Conservation (phyloP, 139 green algal genomes). For the Asterochloris erici region DNA sequence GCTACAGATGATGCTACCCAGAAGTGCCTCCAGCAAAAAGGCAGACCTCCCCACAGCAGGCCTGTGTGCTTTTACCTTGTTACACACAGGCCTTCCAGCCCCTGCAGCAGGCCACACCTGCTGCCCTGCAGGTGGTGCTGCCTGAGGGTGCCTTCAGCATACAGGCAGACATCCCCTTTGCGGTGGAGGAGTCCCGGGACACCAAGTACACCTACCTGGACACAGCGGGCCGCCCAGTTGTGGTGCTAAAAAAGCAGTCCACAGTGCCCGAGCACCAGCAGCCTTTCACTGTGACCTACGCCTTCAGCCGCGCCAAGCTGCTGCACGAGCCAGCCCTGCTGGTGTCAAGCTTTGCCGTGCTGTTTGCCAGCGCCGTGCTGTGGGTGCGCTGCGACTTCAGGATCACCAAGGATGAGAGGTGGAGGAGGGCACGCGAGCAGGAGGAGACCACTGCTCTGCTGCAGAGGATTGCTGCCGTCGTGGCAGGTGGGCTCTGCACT, state of each 20-base stretch:
- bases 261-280: slow-evolving; percentile 48
- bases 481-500: slow-evolving; percentile 2
- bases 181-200: slow-evolving; percentile 40
- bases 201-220: slow-evolving; percentile 84
- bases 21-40: too few species aligned
- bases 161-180: slow-evolving; percentile 40
- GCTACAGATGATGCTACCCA: too few species aligned
- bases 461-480: not conserved
- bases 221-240: slow-evolving; percentile 71
- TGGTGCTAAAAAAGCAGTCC: slow-evolving; percentile 69
- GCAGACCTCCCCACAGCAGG: too few species aligned
- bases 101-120: too few species aligned
- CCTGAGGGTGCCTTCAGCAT: slow-evolving; percentile 69
- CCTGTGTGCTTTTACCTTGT: too few species aligned
- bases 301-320: not conserved
- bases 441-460: slow-evolving; percentile 7
- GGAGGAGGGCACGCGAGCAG: not conserved
- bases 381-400: slow-evolving; percentile 20
- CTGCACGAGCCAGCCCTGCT: not conserved
- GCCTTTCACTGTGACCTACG: slow-evolving; percentile 36
- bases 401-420: slow-evolving; percentile 8
- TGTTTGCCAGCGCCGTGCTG: slow-evolving; percentile 9
- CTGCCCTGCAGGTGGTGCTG: slow-evolving; percentile 61
- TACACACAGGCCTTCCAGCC: too few species aligned
- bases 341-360: slow-evolving; percentile 7